Conservation (phyloP, 257 asterid genomes). For the Lantana camara region DNA sequence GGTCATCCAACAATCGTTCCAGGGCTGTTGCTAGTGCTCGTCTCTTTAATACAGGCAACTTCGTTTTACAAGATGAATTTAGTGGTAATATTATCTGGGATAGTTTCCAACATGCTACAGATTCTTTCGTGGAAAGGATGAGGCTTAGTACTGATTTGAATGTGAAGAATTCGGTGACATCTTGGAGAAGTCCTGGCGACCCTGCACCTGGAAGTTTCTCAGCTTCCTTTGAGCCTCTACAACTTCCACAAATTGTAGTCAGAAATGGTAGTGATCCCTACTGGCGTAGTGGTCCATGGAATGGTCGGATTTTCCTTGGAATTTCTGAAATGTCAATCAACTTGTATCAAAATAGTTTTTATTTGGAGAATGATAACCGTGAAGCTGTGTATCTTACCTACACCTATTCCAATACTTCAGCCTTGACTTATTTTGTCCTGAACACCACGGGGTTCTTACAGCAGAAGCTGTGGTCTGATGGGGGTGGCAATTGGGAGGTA, state of each 20-base stretch:
- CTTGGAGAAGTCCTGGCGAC: constrained; percentile 49
- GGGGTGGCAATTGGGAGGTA: constrained; percentile 29
- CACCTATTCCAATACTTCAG: constrained; percentile 9
- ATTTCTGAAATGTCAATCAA: constrained; percentile 15
- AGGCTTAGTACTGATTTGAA: constrained; percentile 14
- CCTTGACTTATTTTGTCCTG: constrained; percentile 27
- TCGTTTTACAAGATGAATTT: constrained; percentile 24
- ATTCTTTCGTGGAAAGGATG: constrained; percentile 18
- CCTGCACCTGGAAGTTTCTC: constrained; percentile 52
- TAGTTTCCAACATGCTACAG: constrained; percentile 19
- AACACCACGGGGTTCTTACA: constrained; percentile 22
- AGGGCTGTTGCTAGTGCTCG: constrained; percentile 20
- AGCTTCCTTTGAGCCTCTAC: constrained; percentile 24
- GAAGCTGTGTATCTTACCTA: constrained; percentile 24
- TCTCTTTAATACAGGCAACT: constrained; percentile 39
- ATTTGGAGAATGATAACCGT: constrained; percentile 15
- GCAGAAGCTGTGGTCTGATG: constrained; percentile 33
- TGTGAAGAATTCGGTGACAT: constrained; percentile 8
- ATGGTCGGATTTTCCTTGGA: constrained; percentile 45
- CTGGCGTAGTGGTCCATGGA: constrained; percentile 59
- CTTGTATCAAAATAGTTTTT: constrained; percentile 32
- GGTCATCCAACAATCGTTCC: constrained; percentile 35
- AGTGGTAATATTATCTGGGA: constrained; percentile 13
- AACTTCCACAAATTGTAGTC: constrained; percentile 1
- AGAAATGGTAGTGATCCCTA: constrained; percentile 2